Conservation (phyloP, 2,329 filamentous ascomycete species). For the Phaeomoniella chlamydospora region DNA sequence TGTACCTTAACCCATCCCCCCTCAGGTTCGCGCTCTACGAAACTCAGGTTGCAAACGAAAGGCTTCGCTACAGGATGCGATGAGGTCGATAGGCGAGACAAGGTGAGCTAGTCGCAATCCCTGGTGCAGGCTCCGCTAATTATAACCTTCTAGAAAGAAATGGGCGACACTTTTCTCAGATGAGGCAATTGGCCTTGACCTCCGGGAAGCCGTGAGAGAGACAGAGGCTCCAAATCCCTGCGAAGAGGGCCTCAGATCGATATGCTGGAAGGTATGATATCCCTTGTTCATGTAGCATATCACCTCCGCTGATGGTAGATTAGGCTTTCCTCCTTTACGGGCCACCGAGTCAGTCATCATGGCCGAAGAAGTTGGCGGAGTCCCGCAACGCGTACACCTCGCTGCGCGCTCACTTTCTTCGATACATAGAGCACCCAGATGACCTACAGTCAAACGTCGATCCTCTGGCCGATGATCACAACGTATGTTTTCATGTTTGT, state of each 20-base stretch:
- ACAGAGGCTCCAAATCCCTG: constrained; percentile 48
- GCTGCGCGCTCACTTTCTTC: constrained; percentile 59
- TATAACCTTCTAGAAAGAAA: constrained; percentile 39
- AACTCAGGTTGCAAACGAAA: no score
- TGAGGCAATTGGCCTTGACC: constrained; percentile 41
- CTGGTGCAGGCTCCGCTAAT: constrained; percentile 1
- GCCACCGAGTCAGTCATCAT: constrained; percentile 47
- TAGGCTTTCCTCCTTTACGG: constrained; percentile 73
- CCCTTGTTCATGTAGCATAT: no score
- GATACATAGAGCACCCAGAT: constrained; percentile 72
- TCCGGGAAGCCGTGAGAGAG: constrained; percentile 50
- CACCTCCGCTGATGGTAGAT: constrained; percentile 12
- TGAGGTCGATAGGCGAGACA: constrained; percentile 41
- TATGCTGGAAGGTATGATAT: constrained; percentile 71
- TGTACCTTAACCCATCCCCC: no score
- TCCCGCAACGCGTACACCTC: constrained; percentile 61
- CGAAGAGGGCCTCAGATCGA: constrained; percentile 60
- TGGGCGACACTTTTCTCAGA: constrained; percentile 50
- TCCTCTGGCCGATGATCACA: constrained; percentile 70
- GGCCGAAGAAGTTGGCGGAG: constrained; percentile 52
- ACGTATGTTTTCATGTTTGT: constrained; percentile 32
- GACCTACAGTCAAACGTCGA: constrained; percentile 62
- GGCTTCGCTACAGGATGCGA: no score
- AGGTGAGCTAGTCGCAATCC: constrained; percentile 31
- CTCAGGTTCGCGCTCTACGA: no score